These are phyloP conservation scores for Vachellia pachyceras DNA, from an alignment of 306 rosid species.

Conservation along the genomic window DNA sequence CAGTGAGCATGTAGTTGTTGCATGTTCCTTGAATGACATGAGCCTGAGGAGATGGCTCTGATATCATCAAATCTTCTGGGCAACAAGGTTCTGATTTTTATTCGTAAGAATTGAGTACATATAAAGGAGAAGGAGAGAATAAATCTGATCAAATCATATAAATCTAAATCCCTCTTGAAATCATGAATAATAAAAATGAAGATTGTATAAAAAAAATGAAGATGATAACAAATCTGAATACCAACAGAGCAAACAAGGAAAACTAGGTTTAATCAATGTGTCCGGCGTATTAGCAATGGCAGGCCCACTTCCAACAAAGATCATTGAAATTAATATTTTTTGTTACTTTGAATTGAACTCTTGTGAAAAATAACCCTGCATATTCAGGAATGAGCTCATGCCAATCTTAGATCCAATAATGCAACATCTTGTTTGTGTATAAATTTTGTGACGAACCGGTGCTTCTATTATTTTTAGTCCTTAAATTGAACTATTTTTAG, in stretches of 20 bases:
- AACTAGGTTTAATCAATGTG: background rate
- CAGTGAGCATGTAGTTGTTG: no score
- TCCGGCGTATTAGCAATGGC: background rate
- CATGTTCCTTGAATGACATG: no score
- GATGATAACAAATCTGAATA: background rate
- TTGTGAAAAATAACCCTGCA: constrained; percentile 10
- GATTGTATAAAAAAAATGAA: no score
- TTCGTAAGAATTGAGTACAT: background rate
- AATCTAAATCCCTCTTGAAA: no score
- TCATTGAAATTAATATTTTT: background rate
- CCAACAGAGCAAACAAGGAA: background rate
- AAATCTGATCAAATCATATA: no score
- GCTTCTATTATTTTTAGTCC: constrained; percentile 2
- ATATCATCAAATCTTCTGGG: background rate
- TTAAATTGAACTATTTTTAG: background rate
- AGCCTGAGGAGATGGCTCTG: background rate
- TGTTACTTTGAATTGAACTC: constrained; percentile 24
- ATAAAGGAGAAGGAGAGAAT: background rate
- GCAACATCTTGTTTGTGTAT: constrained; percentile 6
- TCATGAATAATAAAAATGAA: background rate
- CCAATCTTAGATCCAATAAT: background rate
- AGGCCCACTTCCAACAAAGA: background rate
- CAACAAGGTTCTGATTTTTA: background rate
- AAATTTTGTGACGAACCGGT: background rate
- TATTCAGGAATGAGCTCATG: constrained; percentile 3